Evolutionary conservation across 2,329 filamentous ascomycete species (phyloP), one percentile per base, ranked within the genome.

Genomic region (Fusarium odoratissimum): DNA sequence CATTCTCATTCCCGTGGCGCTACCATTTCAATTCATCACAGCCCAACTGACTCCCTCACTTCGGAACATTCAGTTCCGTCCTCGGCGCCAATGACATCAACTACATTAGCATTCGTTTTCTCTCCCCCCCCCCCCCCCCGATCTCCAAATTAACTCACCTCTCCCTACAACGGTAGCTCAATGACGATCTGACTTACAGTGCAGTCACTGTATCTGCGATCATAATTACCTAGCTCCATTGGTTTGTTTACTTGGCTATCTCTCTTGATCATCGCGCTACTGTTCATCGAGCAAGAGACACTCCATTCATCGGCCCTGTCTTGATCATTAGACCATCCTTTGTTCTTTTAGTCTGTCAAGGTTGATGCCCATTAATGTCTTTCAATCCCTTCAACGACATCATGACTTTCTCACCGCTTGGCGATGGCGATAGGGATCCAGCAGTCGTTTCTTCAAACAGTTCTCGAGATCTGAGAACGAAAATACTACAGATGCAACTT

Each of bases 51-150:
- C 57, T 63, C 68, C 59, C 51, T 63, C 30, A 31, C 54, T 60
- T 58, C 67, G 62, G 65, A 58, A 44, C 57, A 33, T 55, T 67
- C 48, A 61, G 17, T 70, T 44, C 38, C 46, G 61, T 61, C 42
- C 52, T 44, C n/a, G 69, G 64, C 64, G 57, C 55, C 67, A 73
- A 74, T 73, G 71, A 73, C 71, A 73, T 73, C 71, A 73, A 71
- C 51, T 49, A 46, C 48, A 12, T 42, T 41, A 41, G 57, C 52
- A 25, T 42, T 25, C 33, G n/a, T 33, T 52, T 41, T 12, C 21
- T n/a, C n/a, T n/a, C n/a, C n/a, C n/a, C n/a, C n/a, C n/a, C n/a
- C n/a, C n/a, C 21, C 16, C 14, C 28, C 55, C 41, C 60, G 55
- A 71, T 69, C 69, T 61, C 51, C 64, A 65, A 59, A 45, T 41